Evolutionary conservation across 1,284 basidiomycete genomes (phyloP), one percentile per base, ranked within the genome.

Genomic region (Athelia sp.): DNA sequence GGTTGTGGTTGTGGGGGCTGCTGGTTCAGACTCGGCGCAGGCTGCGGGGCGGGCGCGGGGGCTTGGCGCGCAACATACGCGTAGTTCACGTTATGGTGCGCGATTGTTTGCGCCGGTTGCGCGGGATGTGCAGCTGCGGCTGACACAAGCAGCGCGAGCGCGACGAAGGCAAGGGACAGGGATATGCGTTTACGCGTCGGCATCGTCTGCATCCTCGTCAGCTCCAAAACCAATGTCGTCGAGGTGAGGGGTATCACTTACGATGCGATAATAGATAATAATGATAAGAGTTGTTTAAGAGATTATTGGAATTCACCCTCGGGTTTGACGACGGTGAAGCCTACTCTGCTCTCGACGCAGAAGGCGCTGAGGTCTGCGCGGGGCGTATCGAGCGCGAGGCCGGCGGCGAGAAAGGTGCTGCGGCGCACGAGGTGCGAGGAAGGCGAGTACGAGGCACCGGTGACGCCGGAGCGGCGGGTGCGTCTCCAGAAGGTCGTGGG

Each of bases 401-500:
- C 84, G 15, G 84, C 84, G 21, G 84, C 85, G 52, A 87, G 75
- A 56, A 84, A 87, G 1, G 84, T 86, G 3, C 84, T 81, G 3
- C 84, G 78, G 34, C 86, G 81, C 38, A 88, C 74, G 50, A 84
- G 75, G 60, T 85, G 80, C 0, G 77, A 77, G 0, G 82, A 76
- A 0, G 84, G 84, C 9, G 86, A 85, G 58, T 84, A 87, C 0
- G 79, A 80, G 6, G 82, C 75, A 2, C 71, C 73, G 34, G 81
- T 75, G 1, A 87, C 79, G 17, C 82, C 84, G 18, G 82, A 85
- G 11, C 80, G 76, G 36, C 67, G 74, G 2, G 80, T 84, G 53
- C 78, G 80, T 26, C 83, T 72, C 85, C 84, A 87, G 62, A 87
- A 87, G 0, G 85, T 83, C 2, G 79, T 85, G 0, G 85, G 84